Evolutionary conservation across 805 yeast genomes (phyloP), one percentile per base, ranked within the genome.

Genomic region (Candida schatavii): DNA sequence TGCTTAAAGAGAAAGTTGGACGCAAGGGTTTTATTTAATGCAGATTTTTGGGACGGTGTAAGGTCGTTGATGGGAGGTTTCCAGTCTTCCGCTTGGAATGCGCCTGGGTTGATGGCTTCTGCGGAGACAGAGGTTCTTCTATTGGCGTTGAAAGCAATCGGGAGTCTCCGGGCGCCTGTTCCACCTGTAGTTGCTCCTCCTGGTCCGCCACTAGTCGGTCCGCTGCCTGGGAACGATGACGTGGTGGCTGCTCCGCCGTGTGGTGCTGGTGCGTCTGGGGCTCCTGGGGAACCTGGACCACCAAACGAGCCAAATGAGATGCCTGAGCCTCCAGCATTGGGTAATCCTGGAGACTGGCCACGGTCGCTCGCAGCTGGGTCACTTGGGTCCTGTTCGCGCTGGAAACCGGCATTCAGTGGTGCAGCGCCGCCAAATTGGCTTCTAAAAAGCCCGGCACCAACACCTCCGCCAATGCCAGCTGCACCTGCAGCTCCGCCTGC

Each of bases 101-200:
- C 78, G 46, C 80, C 81, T 4, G 93, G 95, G 56, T 85, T 83
- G 54, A 85, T 62, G 2, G 93, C 84, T 64, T 89, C 97, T 4
- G 96, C 97, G 42, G 89, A 80, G 11, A 89, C 97, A 17, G 95
- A 84, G 3, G 89, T 85, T 68, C 97, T 81, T 70, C 97, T 80
- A 59, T 82, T 78, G 40, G 87, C 88, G 60, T 83, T 85, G 63
- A 83, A 84, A 40, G 78, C 73, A 43, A 72, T 62, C 30, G 86
- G 88, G 43, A 80, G 44, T 23, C 46, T 15, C 20, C 27, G 28
- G 14, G 28, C 15, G 13, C 29, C 49, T 32, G 41, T 42, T 10
- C 57, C 46, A 7, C 51, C 48, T 5, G 50, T 48, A 26, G 44
- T 49, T 27, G 51, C 47, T 5, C 39, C 48, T n/a, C n/a, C n/a